phyloP scores from a whole-genome alignment of 371 early-diverging fungal species.

The Mortierella sp. region DNA sequence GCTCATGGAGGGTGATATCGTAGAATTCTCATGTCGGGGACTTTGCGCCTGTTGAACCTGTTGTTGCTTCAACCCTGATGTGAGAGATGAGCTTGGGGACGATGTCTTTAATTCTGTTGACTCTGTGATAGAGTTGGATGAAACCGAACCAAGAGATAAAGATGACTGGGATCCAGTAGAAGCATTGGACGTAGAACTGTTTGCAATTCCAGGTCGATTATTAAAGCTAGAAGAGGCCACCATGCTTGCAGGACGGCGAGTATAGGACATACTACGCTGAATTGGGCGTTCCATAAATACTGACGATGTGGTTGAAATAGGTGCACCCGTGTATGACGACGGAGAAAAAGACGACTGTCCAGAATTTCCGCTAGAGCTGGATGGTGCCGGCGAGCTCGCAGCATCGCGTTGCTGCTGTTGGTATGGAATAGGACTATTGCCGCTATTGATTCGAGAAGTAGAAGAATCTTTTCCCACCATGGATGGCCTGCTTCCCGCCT shows the following conservation, averaged over 20 bases:
- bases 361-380: neutral
- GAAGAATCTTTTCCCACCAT: slow-evolving; percentile 10
- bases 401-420: slow-evolving; percentile 9
- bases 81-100: slow-evolving; percentile 5
- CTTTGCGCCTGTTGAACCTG: slow-evolving; percentile 2
- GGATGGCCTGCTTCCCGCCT: slow-evolving; percentile 20
- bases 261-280: slow-evolving; percentile 29
- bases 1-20: neutral
- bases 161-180: slow-evolving; percentile 24
- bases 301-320: slow-evolving; percentile 12
- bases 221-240: slow-evolving; percentile 11
- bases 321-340: slow-evolving; percentile 3
- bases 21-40: neutral
- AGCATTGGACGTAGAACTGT: neutral
- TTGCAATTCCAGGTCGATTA: neutral
- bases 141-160: slow-evolving; percentile 29
- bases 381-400: neutral
- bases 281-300: slow-evolving; percentile 34
- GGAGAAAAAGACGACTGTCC: neutral
- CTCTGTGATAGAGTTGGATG: slow-evolving; percentile 14
- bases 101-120: slow-evolving; percentile 5
- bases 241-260: slow-evolving; percentile 41
- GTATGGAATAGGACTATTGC: neutral
- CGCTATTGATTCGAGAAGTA: neutral
- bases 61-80: slow-evolving; percentile 23